Percentiles rank a stretch among this genome's conserved stretches.
Conservation (phyloP, 192 early-diverging fungal genomes). For the Gamsiella multidivaricata region DNA sequence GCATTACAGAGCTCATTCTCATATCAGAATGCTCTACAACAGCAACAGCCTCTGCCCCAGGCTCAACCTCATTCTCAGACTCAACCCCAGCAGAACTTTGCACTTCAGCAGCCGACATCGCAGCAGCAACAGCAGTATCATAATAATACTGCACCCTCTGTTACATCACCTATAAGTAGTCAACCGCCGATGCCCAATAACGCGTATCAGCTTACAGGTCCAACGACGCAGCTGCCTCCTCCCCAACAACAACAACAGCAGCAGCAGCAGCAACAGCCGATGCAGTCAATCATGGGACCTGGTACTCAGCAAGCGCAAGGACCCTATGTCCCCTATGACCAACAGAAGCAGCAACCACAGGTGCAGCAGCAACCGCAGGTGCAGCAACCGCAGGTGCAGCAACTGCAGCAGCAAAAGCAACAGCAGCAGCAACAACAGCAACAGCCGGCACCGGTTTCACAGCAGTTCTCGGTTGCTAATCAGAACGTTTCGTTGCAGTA, state of each 20-base stretch:
- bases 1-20: constrained; percentile 9
- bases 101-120: not conserved
- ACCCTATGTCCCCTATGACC: constrained; percentile 1
- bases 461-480: not conserved
- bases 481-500: too few relatives aligned
- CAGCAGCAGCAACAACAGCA: not conserved
- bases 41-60: constrained; percentile 12
- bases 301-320: constrained; percentile 12
- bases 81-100: constrained; percentile 12
- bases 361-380: constrained; percentile 3
- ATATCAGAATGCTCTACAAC: constrained; percentile 8
- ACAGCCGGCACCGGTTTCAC: constrained; percentile 2
- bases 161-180: constrained; percentile 17
- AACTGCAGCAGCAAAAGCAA: not conserved
- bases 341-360: constrained; percentile 16
- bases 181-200: constrained; percentile 10
- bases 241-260: constrained; percentile 1
- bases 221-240: constrained; percentile 21
- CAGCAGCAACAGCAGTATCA: constrained; percentile 2
- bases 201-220: constrained; percentile 16
- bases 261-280: constrained; percentile 16
- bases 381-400: not conserved
- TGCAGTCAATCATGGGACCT: not conserved
- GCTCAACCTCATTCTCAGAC: constrained; percentile 2
- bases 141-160: not conserved